Percentiles rank a stretch among this genome's conserved stretches.
Evolutionary conservation across 495 filamentous ascomycete species (phyloP).

Genomic region (Bryoglossum gracile): DNA sequence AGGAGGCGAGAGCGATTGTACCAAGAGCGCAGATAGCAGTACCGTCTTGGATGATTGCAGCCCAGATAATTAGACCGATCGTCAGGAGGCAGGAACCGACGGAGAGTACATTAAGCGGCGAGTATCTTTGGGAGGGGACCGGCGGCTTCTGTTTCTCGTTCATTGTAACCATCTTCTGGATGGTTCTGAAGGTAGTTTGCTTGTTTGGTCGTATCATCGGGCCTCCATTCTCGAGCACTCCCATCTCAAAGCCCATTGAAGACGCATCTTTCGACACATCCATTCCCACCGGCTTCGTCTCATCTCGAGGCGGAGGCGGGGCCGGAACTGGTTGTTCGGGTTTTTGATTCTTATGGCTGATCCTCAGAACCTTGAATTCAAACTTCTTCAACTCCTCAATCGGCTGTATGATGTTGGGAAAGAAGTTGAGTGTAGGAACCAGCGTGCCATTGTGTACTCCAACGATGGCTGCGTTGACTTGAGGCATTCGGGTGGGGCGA

Average conservation of each 20-base stretch:
- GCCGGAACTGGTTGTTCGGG: slow-evolving; percentile 11
- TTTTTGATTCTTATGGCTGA: slow-evolving; percentile 38
- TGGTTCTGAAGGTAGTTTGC: slow-evolving; percentile 29
- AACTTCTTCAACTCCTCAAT: slow-evolving; percentile 42
- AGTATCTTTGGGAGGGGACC: slow-evolving; percentile 39
- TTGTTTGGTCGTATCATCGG: slow-evolving; percentile 7
- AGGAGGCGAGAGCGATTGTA: slow-evolving; percentile 38
- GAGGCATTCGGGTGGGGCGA: slow-evolving; percentile 49
- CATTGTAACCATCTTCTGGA: slow-evolving; percentile 27
- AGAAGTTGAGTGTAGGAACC: slow-evolving; percentile 50
- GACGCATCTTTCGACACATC: background rate
- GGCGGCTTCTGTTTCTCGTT: slow-evolving; percentile 25
- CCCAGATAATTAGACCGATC: slow-evolving; percentile 32
- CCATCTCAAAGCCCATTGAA: slow-evolving; percentile 6
- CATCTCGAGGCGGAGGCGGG: background rate
- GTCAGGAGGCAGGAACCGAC: slow-evolving; percentile 43
- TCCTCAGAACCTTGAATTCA: slow-evolving; percentile 39
- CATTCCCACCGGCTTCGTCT: background rate
- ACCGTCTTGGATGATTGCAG: slow-evolving; percentile 46
- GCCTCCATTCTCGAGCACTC: slow-evolving; percentile 2
- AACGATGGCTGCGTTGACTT: slow-evolving; percentile 44
- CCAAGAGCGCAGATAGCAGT: slow-evolving; percentile 43
- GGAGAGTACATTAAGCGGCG: slow-evolving; percentile 45
- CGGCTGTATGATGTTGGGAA: slow-evolving; percentile 52
- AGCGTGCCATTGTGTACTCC: slow-evolving; percentile 51